Conservation (phyloP, 129 eudicot genomes). For the Logfia minima region DNA sequence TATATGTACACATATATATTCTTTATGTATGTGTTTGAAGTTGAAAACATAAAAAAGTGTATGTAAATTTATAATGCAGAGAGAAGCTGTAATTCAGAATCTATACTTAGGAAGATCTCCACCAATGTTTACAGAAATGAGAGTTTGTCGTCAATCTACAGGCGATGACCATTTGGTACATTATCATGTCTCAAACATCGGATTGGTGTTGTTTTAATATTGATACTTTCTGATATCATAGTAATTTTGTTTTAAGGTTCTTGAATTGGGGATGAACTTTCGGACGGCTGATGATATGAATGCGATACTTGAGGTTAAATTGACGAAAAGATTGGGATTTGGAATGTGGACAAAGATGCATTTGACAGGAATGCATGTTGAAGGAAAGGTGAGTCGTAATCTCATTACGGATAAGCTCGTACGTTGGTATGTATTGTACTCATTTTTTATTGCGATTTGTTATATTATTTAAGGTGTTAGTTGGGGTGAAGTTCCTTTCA, state of each 20-base stretch:
- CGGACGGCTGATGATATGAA: constrained; percentile 93
- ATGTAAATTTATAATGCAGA: constrained; percentile 40
- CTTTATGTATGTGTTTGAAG: not conserved
- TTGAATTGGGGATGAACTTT: constrained; percentile 87
- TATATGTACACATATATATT: too few species aligned
- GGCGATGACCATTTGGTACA: constrained; percentile 92
- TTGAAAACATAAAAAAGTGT: not conserved
- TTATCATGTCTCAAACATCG: constrained; percentile 1
- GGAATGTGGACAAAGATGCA: constrained; percentile 92
- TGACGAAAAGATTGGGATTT: constrained; percentile 74
- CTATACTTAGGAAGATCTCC: constrained; percentile 90
- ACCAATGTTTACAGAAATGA: constrained; percentile 88
- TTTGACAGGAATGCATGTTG: constrained; percentile 85
- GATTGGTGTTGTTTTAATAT: not conserved
- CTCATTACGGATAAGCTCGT: not conserved
- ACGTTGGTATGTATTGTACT: not conserved
- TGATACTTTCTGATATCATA: constrained; percentile 18
- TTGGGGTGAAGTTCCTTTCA: constrained; percentile 86
- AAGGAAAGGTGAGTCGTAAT: constrained; percentile 69
- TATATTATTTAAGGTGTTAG: constrained; percentile 55
- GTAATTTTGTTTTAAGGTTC: constrained; percentile 46
- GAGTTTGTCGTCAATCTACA: constrained; percentile 70
- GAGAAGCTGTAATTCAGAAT: constrained; percentile 58
- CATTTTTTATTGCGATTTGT: not conserved
- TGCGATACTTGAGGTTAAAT: constrained; percentile 74